phyloP scores from a whole-genome alignment of 805 yeast species.

The Barnettozyma wickerhamii region DNA sequence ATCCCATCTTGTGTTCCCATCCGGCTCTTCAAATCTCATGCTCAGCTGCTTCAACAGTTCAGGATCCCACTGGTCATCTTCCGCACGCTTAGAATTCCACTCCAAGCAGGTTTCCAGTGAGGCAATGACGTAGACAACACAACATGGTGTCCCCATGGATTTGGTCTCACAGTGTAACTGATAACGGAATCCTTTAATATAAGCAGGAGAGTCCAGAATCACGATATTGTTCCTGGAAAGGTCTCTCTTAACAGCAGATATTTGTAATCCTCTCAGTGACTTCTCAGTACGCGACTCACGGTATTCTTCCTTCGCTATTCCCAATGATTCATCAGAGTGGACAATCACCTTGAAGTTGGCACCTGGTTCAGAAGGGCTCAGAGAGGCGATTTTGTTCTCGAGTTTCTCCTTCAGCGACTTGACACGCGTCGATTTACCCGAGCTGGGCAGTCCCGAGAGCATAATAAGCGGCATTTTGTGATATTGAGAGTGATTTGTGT shows the following conservation, averaged over 20 bases:
- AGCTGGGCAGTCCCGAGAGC: slow-evolving; percentile 79
- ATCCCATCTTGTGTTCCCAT: slow-evolving; percentile 85
- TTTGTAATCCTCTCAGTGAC: slow-evolving; percentile 74
- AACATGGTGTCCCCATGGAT: slow-evolving; percentile 72
- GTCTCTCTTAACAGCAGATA: slow-evolving; percentile 85
- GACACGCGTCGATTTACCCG: slow-evolving; percentile 82
- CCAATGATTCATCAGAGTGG: slow-evolving; percentile 75
- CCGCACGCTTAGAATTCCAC: slow-evolving; percentile 46
- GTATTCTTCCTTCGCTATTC: slow-evolving; percentile 65
- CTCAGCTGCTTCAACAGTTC: slow-evolving; percentile 62
- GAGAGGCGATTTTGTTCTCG: slow-evolving; percentile 38
- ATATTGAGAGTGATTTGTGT: not conserved
- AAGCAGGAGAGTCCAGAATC: slow-evolving; percentile 78
- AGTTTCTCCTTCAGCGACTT: slow-evolving; percentile 45
- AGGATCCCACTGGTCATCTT: slow-evolving; percentile 52
- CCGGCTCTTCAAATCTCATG: slow-evolving; percentile 93
- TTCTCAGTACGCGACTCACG: slow-evolving; percentile 73
- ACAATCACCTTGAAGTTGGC: slow-evolving; percentile 56
- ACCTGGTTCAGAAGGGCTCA: slow-evolving; percentile 43
- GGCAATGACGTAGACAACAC: slow-evolving; percentile 75
- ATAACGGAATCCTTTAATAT: slow-evolving; percentile 93
- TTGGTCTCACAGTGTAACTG: slow-evolving; percentile 94
- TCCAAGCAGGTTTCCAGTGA: slow-evolving; percentile 56
- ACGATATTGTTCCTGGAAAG: slow-evolving; percentile 67
- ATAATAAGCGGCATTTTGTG: slow-evolving; percentile 74